A percentile compares a stretch with the other conserved stretches of the same genome.
phyloP scores from a whole-genome alignment of 495 filamentous ascomycete genomes.

The Ascobolus immersus region DNA sequence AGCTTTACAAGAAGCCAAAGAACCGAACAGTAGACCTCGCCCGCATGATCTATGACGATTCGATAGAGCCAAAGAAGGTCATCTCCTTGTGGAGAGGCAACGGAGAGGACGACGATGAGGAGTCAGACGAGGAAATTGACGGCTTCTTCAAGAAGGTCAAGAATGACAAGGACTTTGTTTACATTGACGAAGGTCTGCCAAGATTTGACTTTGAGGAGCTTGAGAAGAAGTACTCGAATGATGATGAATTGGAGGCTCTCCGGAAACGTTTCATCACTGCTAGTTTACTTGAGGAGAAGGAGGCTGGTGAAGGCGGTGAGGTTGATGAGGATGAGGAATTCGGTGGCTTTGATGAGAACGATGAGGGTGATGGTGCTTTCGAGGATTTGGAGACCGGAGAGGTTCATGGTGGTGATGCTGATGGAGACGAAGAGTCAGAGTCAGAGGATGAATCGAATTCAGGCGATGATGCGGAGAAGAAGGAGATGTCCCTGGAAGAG shows the following conservation, averaged over 20 bases:
- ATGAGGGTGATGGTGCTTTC: conserved; percentile 70
- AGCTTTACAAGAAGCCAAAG: conserved; percentile 38
- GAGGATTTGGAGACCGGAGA: conserved; percentile 72
- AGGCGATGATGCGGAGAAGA: conserved; percentile 2
- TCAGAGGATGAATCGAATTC: conserved; percentile 16
- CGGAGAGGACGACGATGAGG: conserved; percentile 19
- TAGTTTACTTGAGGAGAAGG: conserved; percentile 28
- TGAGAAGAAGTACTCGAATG: conserved; percentile 60
- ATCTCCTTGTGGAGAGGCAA: conserved; percentile 56
- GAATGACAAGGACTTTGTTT: conserved; percentile 32
- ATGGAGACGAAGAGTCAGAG: conserved; percentile 15
- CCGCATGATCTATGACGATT: conserved; percentile 67
- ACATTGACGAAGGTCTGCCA: conserved; percentile 55
- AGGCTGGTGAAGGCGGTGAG: conserved; percentile 24
- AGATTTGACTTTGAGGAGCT: conserved; percentile 54
- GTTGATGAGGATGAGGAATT: conserved; percentile 21
- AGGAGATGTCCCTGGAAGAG: conserved; percentile 34
- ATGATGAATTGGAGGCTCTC: conserved; percentile 49
- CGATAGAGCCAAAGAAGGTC: conserved; percentile 47
- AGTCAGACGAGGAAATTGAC: conserved; percentile 31
- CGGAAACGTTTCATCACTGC: conserved; percentile 47
- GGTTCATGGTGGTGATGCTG: conserved; percentile 18
- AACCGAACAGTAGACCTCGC: conserved; percentile 60
- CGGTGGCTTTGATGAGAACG: conserved; percentile 24
- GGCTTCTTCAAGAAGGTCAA: conserved; percentile 65